Base-by-base conservation (phyloP, 1,284 basidiomycete species). In the Coriolopsis trogii region DNA sequence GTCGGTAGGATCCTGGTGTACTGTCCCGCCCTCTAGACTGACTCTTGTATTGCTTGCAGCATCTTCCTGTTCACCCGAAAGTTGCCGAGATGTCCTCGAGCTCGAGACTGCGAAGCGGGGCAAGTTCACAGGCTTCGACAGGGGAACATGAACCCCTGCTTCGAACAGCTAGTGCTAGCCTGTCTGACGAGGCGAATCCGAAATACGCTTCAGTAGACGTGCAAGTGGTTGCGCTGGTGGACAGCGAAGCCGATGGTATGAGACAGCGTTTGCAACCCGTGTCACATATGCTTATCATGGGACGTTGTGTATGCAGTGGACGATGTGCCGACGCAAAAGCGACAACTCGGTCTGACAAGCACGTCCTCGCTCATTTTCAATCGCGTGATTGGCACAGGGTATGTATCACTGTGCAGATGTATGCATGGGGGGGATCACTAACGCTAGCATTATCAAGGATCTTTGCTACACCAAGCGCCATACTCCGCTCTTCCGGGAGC, bases 341-440 rank as follows among this genome's bases (percentile, higher is more conserved):
- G 61, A 21, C 55, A 61, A 28, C 49, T 66, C 30, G 64, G 64
- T 65, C 56, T 84, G 3, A 65, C 78, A 29, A 88, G 84, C 50
- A 82, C 85, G 1, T 67, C 83, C 7, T 85, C 85, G 57, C 75
- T 91, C 21, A 85, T 91, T 31, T 87, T 89, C 67, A 91, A 91
- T 62, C 79, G 87, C 16, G 77, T 89, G 18, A 84, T 91, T 30
- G 88, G 89, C n/a, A 84, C 87, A 15, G 88, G 88, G 84, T 86
- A 59, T 28, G 72, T 64, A 13, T 33, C 31, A 34, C 20, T 26
- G 8, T 16, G 21, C 28, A 49, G 31, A 26, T 13, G 16, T 28
- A 25, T 16, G n/a, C 31, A 21, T 53, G n/a, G n/a, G n/a, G n/a
- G n/a, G n/a, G n/a, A n/a, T n/a, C n/a, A n/a, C n/a, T n/a, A n/a